Evolutionary conservation across 306 rosid genomes (phyloP).

Genomic region (Morella rubra): DNA sequence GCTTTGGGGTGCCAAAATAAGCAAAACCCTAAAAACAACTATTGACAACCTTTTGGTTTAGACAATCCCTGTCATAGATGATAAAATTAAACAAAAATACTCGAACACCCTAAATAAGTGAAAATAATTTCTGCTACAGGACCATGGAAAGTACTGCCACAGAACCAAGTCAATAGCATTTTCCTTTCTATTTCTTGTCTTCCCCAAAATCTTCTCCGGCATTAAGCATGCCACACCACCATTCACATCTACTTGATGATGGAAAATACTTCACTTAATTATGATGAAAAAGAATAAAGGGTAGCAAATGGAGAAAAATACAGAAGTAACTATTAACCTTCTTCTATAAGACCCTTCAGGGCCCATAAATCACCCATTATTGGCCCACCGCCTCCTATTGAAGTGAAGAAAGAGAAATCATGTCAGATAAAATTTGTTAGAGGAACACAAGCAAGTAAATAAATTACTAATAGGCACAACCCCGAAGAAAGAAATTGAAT

Average conservation of each 20-base stretch:
- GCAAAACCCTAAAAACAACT: background rate
- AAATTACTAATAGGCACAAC: too few relatives aligned
- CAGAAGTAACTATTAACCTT: constrained; percentile 44
- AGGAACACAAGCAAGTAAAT: background rate
- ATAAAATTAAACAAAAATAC: background rate
- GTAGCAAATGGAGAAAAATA: background rate
- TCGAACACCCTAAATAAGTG: background rate
- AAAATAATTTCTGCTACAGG: background rate
- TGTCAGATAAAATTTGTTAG: constrained; percentile 31
- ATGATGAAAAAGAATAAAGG: background rate
- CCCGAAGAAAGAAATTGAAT: background rate
- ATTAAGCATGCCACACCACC: background rate
- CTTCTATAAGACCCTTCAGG: constrained; percentile 88
- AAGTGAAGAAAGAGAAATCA: constrained; percentile 27
- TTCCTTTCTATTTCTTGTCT: too few relatives aligned
- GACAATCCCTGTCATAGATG: background rate
- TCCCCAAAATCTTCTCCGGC: background rate
- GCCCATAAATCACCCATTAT: constrained; percentile 99
- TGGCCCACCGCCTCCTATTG: constrained; percentile 95
- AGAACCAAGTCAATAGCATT: background rate
- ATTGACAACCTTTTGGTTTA: background rate
- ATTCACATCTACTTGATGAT: background rate
- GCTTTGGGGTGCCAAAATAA: too few relatives aligned
- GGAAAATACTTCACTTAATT: background rate
- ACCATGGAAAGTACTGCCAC: background rate